Percentiles rank a stretch among this genome's conserved stretches.
Evolutionary conservation across 2,329 filamentous ascomycete genomes (phyloP).

Genomic region (Acrodontium crateriforme): DNA sequence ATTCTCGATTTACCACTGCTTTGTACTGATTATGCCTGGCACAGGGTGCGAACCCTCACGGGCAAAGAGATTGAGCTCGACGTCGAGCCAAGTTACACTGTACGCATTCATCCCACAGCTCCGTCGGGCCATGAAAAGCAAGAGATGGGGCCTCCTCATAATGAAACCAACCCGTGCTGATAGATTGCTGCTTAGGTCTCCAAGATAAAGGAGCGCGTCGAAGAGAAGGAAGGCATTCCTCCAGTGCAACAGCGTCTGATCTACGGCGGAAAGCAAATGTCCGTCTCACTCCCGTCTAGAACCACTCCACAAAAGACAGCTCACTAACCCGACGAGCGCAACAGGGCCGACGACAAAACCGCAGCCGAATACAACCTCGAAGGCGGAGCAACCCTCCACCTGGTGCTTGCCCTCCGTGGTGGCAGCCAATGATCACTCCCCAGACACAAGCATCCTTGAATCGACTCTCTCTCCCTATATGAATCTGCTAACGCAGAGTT

Average conservation of each 20-base stretch:
- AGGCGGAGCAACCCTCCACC: slow-evolving; percentile 82
- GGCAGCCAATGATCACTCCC: slow-evolving; percentile 40
- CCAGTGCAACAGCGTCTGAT: slow-evolving; percentile 94
- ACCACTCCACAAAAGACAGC: not conserved
- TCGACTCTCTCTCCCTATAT: not conserved
- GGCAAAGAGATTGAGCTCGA: slow-evolving; percentile 99
- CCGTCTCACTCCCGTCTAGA: too few species aligned
- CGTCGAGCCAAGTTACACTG: slow-evolving; percentile 89
- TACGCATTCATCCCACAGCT: slow-evolving; percentile 25
- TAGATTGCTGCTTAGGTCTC: slow-evolving; percentile 50
- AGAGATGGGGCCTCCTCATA: too few species aligned
- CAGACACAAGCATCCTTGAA: not conserved
- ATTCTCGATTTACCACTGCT: slow-evolving; percentile 1
- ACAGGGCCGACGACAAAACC: slow-evolving; percentile 87
- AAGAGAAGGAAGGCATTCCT: slow-evolving; percentile 97
- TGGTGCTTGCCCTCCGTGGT: slow-evolving; percentile 86
- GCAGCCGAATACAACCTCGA: slow-evolving; percentile 81
- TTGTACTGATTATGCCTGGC: slow-evolving; percentile 1
- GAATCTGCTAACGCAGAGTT: not conserved
- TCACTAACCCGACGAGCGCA: not conserved
- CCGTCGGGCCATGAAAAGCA: not conserved
- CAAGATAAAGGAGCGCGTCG: slow-evolving; percentile 96
- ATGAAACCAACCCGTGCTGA: not conserved
- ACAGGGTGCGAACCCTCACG: slow-evolving; percentile 88
- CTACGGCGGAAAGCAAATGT: slow-evolving; percentile 97